Conservation (phyloP, 345 rosid species). For the Aquilaria sinensis region DNA sequence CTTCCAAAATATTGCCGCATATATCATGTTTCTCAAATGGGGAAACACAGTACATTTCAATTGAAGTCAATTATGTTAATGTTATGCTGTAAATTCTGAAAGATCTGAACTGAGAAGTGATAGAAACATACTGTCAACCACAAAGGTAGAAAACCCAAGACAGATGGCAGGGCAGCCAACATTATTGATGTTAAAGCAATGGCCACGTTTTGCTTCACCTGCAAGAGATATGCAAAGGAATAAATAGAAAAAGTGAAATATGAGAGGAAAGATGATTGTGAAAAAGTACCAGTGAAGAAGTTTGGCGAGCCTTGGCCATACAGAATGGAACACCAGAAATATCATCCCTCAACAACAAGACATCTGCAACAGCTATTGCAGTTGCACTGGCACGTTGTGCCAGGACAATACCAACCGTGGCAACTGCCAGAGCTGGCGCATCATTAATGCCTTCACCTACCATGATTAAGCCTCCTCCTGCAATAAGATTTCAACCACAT, state of each 20-base stretch:
- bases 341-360: slow-evolving; percentile 65
- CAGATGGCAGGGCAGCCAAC: slow-evolving; percentile 82
- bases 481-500: slow-evolving; percentile 8
- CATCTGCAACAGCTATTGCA: slow-evolving; percentile 89
- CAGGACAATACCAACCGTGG: slow-evolving; percentile 91
- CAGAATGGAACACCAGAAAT: slow-evolving; percentile 87
- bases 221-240: slow-evolving; percentile 20
- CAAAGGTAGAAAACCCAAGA: slow-evolving; percentile 79
- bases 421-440: slow-evolving; percentile 97
- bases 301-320: slow-evolving; percentile 82
- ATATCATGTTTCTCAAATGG: too few species aligned
- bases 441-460: slow-evolving; percentile 99
- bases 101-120: not conserved
- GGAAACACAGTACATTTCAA: too few species aligned
- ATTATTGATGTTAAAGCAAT: slow-evolving; percentile 68
- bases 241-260: slow-evolving; percentile 4
- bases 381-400: slow-evolving; percentile 99
- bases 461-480: slow-evolving; percentile 95
- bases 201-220: slow-evolving; percentile 94
- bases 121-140: slow-evolving; percentile 77
- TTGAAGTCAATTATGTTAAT: not conserved
- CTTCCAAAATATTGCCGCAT: too few species aligned
- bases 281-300: slow-evolving; percentile 60
- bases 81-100: not conserved
- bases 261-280: not conserved